Evolutionary conservation across 2,329 filamentous ascomycete species (phyloP).

Genomic region (Talaromyces sp.): DNA sequence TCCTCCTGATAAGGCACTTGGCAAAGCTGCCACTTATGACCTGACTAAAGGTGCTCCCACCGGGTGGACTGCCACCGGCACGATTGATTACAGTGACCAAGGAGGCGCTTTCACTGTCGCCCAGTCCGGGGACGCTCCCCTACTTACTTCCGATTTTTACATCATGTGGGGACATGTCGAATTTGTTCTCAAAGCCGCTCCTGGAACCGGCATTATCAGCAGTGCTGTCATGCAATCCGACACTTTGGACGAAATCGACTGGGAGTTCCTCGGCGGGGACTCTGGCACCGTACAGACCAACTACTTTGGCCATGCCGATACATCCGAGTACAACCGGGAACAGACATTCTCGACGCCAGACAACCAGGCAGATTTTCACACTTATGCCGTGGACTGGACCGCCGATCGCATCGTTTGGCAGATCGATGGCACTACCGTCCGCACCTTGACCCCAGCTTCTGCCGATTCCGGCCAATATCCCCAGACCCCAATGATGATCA

Average conservation of each 20-base stretch:
- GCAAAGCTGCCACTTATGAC: conserved; percentile 76
- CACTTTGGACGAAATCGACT: conserved; percentile 90
- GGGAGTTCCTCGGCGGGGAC: conserved; percentile 87
- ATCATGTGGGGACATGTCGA: conserved; percentile 98
- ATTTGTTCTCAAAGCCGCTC: conserved; percentile 76
- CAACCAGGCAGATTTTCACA: conserved; percentile 74
- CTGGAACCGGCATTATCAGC: conserved; percentile 87
- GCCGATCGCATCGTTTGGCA: conserved; percentile 78
- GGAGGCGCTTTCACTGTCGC: conserved; percentile 81
- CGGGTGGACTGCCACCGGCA: conserved; percentile 66
- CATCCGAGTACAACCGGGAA: conserved; percentile 79
- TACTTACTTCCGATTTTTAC: conserved; percentile 87
- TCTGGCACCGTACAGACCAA: conserved; percentile 81
- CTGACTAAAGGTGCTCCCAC: conserved; percentile 73
- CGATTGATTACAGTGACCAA: conserved; percentile 64
- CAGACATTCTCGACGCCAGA: conserved; percentile 65
- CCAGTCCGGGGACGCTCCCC: conserved; percentile 74
- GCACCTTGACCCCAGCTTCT: conserved; percentile 65
- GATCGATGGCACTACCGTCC: conserved; percentile 70
- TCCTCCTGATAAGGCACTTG: conserved; percentile 71
- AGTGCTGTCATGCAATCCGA: conserved; percentile 89
- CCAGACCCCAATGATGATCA: conserved; percentile 92
- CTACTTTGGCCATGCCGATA: conserved; percentile 92
- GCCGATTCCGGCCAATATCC: conserved; percentile 73
- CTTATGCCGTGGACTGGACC: conserved; percentile 91